A percentile compares a stretch with the other conserved stretches of the same genome.
Evolutionary conservation across 139 green algal genomes (phyloP).

Genomic region (Helicosporidium sp.): DNA sequence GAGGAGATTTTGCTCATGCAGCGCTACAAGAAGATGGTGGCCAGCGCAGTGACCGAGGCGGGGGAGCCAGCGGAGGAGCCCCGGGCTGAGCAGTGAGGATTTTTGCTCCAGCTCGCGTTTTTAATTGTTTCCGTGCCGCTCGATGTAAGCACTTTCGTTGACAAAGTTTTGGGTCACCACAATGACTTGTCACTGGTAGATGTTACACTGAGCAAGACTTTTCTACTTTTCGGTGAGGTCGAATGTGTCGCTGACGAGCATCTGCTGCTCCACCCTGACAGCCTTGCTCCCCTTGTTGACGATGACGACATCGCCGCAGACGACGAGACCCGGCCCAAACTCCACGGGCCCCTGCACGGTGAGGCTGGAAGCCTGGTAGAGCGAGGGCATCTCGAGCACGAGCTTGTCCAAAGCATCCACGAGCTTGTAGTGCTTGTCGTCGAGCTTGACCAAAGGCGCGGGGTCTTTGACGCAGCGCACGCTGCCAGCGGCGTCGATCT

Average conservation of each 20-base stretch:
- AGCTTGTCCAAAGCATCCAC: constrained; percentile 63
- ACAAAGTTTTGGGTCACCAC: not conserved
- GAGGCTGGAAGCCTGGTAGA: constrained; percentile 32
- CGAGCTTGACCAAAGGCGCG: constrained; percentile 36
- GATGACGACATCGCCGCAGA: constrained; percentile 35
- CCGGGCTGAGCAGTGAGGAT: no score
- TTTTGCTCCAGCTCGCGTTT: not conserved
- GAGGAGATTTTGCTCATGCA: constrained; percentile 7
- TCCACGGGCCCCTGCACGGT: constrained; percentile 53
- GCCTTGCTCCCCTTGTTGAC: constrained; percentile 4
- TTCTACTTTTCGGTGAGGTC: not conserved
- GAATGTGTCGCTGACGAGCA: not conserved
- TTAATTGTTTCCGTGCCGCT: not conserved
- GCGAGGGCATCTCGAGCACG: constrained; percentile 24
- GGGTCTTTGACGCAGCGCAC: constrained; percentile 28
- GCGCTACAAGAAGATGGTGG: no score
- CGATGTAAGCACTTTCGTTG: not conserved
- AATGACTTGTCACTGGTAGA: not conserved
- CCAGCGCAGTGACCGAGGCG: no score
- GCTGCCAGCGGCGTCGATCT: constrained; percentile 42
- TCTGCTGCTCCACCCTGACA: not conserved
- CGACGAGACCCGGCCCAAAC: constrained; percentile 26
- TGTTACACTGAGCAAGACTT: not conserved
- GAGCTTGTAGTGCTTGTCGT: constrained; percentile 38
- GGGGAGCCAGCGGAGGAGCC: no score